Evolutionary conservation across 257 asterid genomes (phyloP), one percentile per base, ranked within the genome.

Genomic region (Thymus mandschuricus): DNA sequence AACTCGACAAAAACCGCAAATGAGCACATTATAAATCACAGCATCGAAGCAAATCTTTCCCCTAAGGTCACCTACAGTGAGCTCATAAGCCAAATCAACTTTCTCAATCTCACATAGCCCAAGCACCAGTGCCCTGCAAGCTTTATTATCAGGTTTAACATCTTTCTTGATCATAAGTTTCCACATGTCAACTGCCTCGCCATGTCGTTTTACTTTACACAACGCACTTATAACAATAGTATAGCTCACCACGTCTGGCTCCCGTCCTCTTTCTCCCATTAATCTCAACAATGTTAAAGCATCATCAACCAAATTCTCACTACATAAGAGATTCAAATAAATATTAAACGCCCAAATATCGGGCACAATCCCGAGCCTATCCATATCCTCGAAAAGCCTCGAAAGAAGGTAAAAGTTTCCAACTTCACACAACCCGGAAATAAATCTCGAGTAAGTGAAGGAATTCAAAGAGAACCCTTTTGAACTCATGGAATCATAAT

Each of bases 1-100:
- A 40, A 81, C 74, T 60, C 84, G 84, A 83, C 97, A 95, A 82
- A 86, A 95, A 63, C 96, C 98, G 66, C 87, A 76, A 70, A 95
- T 88, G 64, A 92, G 93, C 44, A 80, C 82, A 74, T 92, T 92
- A 57, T 87, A 92, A 46, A 92, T 73, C 51, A 82, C 84, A 0
- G 81, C 70, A 49, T 78, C 78, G 79, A 95, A 92, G 69, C 79
- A 81, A 6, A 88, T 74, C 73, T 81, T 87, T 34, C 86, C 96
- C 87, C 90, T 89, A 94, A 95, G 54, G 74, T 84, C 85, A 62
- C 97, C 99, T 60, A 95, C 63, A 1, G 96, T 92, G 31, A 88
- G 92, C 76, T 92, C 99, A 78, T 95, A 95, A n/a, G 99, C 99
- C 81, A 92, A 82, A 83, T 89, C 98, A 75, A 89, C 97, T 79